phyloP scores from a whole-genome alignment of 768 basidiomycete species.

The Terana coerulea region DNA sequence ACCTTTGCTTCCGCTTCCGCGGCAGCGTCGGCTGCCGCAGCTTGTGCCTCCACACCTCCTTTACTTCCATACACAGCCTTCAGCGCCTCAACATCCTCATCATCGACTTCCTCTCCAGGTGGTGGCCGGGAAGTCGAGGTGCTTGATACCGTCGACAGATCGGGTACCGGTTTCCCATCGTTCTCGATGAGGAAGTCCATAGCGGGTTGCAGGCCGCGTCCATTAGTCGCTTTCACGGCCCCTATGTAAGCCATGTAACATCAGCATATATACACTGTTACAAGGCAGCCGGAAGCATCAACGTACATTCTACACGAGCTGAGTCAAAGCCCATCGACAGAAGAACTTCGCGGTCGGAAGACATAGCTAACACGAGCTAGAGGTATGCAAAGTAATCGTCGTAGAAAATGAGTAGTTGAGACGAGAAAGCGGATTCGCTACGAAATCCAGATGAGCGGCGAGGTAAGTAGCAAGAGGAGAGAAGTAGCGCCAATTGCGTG shows the following conservation, averaged over 20 bases:
- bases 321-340: constrained; percentile 85
- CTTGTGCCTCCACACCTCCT: constrained; percentile 33
- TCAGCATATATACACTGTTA: constrained; percentile 3
- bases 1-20: constrained; percentile 67
- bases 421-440: not conserved
- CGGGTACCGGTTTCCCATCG: constrained; percentile 71
- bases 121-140: constrained; percentile 17
- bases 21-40: constrained; percentile 19
- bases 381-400: not conserved
- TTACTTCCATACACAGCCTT: constrained; percentile 40
- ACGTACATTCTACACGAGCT: constrained; percentile 81
- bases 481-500: not conserved
- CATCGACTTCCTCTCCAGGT: constrained; percentile 52
- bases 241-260: constrained; percentile 39
- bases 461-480: not conserved
- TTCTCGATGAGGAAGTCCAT: constrained; percentile 89
- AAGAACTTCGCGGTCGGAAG: constrained; percentile 73
- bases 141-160: constrained; percentile 42
- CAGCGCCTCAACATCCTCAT: constrained; percentile 68
- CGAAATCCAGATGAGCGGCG: not conserved
- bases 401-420: not conserved
- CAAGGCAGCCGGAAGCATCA: constrained; percentile 3
- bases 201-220: constrained; percentile 83
- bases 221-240: constrained; percentile 83
- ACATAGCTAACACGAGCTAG: constrained; percentile 24